These are phyloP conservation scores for Hypsizygus ulmarius DNA, from an alignment of 1,284 basidiomycete species.

Conservation along the genomic window DNA sequence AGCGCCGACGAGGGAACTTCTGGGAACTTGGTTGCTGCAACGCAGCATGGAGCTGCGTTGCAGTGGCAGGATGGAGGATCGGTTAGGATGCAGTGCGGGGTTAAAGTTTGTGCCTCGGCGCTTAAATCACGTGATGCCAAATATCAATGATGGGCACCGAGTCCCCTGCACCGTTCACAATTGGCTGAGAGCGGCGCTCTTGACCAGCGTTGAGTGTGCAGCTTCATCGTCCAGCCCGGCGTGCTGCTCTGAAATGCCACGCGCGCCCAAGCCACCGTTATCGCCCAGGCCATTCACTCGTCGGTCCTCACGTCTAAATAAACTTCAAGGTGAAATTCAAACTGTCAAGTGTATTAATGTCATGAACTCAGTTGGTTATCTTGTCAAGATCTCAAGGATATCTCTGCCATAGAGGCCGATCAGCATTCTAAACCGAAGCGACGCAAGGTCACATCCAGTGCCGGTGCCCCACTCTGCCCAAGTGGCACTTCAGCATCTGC, in stretches of 20 bases:
- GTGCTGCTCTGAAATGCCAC: conserved; percentile 24
- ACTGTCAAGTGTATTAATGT: neutral
- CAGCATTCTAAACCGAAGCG: conserved; percentile 13
- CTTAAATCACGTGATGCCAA: neutral
- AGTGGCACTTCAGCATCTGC: conserved; percentile 7
- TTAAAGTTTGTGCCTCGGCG: too few species aligned
- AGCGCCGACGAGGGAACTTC: too few species aligned
- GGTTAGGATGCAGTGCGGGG: too few species aligned
- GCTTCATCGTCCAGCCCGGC: conserved; percentile 5
- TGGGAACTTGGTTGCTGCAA: too few species aligned
- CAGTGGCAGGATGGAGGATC: too few species aligned
- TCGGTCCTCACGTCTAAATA: conserved; percentile 28
- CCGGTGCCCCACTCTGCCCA: conserved; percentile 1
- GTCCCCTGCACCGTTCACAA: too few species aligned
- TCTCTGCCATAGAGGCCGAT: conserved; percentile 2
- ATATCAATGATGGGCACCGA: neutral
- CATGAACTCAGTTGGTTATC: conserved; percentile 1
- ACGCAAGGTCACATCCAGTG: conserved; percentile 12
- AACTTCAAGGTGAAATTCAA: conserved; percentile 18
- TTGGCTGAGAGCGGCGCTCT: too few species aligned
- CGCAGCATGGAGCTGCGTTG: too few species aligned
- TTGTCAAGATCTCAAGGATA: conserved; percentile 11
- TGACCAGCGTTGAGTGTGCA: neutral
- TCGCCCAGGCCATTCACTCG: conserved; percentile 18
- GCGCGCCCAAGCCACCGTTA: conserved; percentile 18